These are phyloP conservation scores for Aureobasidium sp. DNA, from an alignment of 2,329 filamentous ascomycete species.

Conservation along the genomic window DNA sequence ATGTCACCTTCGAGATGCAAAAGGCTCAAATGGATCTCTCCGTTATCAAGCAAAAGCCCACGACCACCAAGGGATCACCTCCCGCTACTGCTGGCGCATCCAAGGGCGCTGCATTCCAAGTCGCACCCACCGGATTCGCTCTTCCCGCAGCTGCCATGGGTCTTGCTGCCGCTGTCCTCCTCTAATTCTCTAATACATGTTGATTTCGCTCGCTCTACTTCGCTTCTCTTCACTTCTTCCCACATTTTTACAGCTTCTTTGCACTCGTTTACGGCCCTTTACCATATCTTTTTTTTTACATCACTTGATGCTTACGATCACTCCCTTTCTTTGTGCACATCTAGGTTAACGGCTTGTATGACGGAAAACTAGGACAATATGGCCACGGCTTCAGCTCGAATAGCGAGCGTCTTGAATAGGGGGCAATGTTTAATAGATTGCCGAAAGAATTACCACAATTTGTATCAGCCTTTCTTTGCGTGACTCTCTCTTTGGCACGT, in stretches of 20 bases:
- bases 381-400: constrained; percentile 8
- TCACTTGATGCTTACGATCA: constrained; percentile 6
- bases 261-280: constrained; percentile 9
- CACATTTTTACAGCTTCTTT: constrained; percentile 9
- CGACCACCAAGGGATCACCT: constrained; percentile 5
- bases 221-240: constrained; percentile 4
- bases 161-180: constrained; percentile 4
- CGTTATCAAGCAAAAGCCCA: neutral
- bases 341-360: constrained; percentile 2
- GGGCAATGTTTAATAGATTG: constrained; percentile 11
- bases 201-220: neutral
- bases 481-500: neutral
- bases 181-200: neutral
- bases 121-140: neutral
- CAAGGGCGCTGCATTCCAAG: neutral
- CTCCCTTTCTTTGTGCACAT: constrained; percentile 12
- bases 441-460: neutral
- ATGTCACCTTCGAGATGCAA: constrained; percentile 9
- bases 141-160: constrained; percentile 8
- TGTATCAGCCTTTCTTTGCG: neutral
- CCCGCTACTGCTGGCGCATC: neutral
- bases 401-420: constrained; percentile 6
- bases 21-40: constrained; percentile 8
- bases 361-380: constrained; percentile 2
- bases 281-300: constrained; percentile 1